A percentile compares a stretch with the other conserved stretches of the same genome.
phyloP scores from a whole-genome alignment of 805 yeast species.

The Candida ascalaphidarum region DNA sequence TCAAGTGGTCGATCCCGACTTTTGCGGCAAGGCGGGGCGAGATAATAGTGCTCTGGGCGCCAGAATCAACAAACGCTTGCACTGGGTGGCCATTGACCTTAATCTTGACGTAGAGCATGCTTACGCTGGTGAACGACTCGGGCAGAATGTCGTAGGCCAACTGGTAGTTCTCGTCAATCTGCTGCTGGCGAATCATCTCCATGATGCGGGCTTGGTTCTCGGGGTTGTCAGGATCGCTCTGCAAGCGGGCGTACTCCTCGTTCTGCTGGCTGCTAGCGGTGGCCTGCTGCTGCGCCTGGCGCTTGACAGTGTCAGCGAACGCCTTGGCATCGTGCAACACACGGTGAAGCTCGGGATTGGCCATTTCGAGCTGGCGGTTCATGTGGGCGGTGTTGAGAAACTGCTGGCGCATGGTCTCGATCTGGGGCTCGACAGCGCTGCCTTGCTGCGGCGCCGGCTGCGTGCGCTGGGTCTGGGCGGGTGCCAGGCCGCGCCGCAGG shows the following conservation, averaged over 20 bases:
- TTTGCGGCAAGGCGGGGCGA: constrained; percentile 68
- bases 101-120: constrained; percentile 74
- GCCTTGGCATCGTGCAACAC: constrained; percentile 38
- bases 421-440: constrained; percentile 15
- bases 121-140: constrained; percentile 75
- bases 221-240: constrained; percentile 63
- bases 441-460: constrained; percentile 3
- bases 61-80: constrained; percentile 93
- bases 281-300: constrained; percentile 22
- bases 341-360: constrained; percentile 41
- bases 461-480: constrained; percentile 17
- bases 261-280: constrained; percentile 8
- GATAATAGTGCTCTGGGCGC: constrained; percentile 87
- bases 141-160: constrained; percentile 85
- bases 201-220: constrained; percentile 56
- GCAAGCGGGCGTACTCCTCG: constrained; percentile 42
- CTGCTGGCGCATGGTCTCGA: constrained; percentile 45
- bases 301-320: constrained; percentile 35
- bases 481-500: constrained; percentile 2
- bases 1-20: constrained; percentile 59
- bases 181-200: constrained; percentile 61
- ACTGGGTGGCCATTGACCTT: constrained; percentile 74
- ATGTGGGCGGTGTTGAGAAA: constrained; percentile 32
- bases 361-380: constrained; percentile 22
- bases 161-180: constrained; percentile 70